These are phyloP conservation scores for Linnemannia exigua DNA, from an alignment of 192 early-diverging fungal genomes.

Conservation along the genomic window DNA sequence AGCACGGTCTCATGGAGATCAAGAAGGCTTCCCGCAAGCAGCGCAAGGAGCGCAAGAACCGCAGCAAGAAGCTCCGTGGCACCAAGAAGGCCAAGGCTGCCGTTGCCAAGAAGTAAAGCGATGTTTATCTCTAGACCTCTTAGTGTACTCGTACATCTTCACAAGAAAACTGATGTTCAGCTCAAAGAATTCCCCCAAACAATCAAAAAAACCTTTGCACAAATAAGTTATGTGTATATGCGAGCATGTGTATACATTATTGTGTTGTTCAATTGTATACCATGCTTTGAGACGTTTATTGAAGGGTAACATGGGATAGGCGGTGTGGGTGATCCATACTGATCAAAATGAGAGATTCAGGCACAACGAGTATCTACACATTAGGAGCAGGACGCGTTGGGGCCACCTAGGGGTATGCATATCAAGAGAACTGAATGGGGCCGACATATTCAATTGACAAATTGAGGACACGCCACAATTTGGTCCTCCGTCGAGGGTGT, in stretches of 20 bases:
- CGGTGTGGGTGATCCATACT: too few relatives aligned
- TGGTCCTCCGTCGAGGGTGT: too few relatives aligned
- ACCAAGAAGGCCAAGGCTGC: constrained; percentile 91
- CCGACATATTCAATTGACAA: background rate
- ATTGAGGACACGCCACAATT: background rate
- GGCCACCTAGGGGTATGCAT: background rate
- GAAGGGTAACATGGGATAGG: too few relatives aligned
- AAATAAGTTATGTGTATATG: background rate
- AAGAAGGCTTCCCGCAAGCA: constrained; percentile 91
- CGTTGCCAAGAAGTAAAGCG: constrained; percentile 70
- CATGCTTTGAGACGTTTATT: too few relatives aligned
- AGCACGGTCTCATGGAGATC: constrained; percentile 72
- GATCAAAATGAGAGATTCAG: background rate
- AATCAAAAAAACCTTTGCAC: background rate
- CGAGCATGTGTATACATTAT: too few relatives aligned
- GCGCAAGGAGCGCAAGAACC: constrained; percentile 99
- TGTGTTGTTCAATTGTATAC: too few relatives aligned
- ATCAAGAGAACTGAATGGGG: background rate
- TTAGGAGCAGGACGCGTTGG: background rate
- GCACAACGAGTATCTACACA: background rate
- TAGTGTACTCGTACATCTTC: constrained; percentile 40
- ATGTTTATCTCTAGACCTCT: constrained; percentile 32
- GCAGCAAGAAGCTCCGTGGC: constrained; percentile 97
- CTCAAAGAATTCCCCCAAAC: constrained; percentile 26
- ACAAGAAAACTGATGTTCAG: constrained; percentile 33